Evolutionary conservation across 331 rosid species (phyloP).

Genomic region (Malus hybrid): DNA sequence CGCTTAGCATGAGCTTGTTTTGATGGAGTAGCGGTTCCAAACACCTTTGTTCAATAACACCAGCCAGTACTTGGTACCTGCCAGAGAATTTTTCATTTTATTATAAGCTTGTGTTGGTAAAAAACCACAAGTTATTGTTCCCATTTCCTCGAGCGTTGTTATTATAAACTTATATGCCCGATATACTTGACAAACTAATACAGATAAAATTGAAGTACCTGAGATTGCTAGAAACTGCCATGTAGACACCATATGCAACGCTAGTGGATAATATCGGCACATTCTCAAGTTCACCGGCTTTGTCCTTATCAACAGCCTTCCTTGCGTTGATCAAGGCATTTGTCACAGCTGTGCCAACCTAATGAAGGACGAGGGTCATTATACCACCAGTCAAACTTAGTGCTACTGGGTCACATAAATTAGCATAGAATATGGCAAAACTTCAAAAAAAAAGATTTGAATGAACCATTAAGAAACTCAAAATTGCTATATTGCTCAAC

Average conservation of each 20-base stretch:
- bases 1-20: constrained; percentile 75
- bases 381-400: no score
- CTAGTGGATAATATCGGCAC: constrained; percentile 87
- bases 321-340: constrained; percentile 83
- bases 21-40: constrained; percentile 82
- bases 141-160: neutral
- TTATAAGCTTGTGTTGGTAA: neutral
- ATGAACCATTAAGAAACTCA: neutral
- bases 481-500: neutral
- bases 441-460: neutral
- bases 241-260: constrained; percentile 85
- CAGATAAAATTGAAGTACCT: constrained; percentile 36
- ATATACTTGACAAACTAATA: neutral
- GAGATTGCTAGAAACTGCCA: constrained; percentile 98
- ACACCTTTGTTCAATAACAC: constrained; percentile 78
- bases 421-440: neutral
- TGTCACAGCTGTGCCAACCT: constrained; percentile 90
- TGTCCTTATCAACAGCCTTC: constrained; percentile 65
- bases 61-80: constrained; percentile 90
- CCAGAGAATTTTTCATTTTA: neutral
- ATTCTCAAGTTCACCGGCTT: constrained; percentile 68
- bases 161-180: neutral
- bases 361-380: constrained; percentile 15
- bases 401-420: neutral
- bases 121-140: neutral